These are phyloP conservation scores for Kalmusia sp. DNA, from an alignment of 2,329 filamentous ascomycete genomes.

Conservation along the genomic window DNA sequence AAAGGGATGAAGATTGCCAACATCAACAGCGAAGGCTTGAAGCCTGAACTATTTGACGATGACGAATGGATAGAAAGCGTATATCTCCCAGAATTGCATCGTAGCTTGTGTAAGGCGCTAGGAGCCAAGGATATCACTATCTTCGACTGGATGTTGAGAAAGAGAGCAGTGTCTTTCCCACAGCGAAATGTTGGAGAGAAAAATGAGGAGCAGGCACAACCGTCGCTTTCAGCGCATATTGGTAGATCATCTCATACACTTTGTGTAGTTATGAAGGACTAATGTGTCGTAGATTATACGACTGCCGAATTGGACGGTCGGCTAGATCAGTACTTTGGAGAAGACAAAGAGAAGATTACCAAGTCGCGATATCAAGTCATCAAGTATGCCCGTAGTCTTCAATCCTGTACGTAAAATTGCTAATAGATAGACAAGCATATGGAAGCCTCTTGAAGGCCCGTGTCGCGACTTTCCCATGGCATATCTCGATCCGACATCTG, in stretches of 20 bases:
- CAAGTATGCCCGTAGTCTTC: constrained; percentile 9
- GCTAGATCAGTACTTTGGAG: constrained; percentile 13
- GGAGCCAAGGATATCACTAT: constrained; percentile 14
- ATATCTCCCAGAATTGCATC: constrained; percentile 14
- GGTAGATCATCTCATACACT: background rate
- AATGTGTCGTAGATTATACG: constrained; percentile 12
- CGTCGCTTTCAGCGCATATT: constrained; percentile 14
- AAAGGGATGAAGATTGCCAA: constrained; percentile 9
- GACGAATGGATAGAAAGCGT: constrained; percentile 14
- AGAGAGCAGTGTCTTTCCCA: constrained; percentile 14
- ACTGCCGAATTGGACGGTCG: constrained; percentile 12
- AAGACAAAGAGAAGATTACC: constrained; percentile 7
- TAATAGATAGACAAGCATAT: too few relatives aligned
- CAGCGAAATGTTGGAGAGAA: constrained; percentile 7
- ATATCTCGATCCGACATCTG: constrained; percentile 9
- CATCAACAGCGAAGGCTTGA: constrained; percentile 10
- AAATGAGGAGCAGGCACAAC: constrained; percentile 13
- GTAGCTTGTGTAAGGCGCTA: constrained; percentile 1
- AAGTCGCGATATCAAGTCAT: constrained; percentile 14
- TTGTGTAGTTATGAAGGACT: background rate
- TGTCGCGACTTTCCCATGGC: constrained; percentile 19
- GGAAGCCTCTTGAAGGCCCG: constrained; percentile 15
- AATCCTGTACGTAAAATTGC: too few relatives aligned
- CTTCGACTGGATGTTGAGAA: constrained; percentile 20
- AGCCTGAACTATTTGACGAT: constrained; percentile 13